Base-by-base conservation (phyloP, 2,329 filamentous ascomycete species). In the Talaromyces islandicus region DNA sequence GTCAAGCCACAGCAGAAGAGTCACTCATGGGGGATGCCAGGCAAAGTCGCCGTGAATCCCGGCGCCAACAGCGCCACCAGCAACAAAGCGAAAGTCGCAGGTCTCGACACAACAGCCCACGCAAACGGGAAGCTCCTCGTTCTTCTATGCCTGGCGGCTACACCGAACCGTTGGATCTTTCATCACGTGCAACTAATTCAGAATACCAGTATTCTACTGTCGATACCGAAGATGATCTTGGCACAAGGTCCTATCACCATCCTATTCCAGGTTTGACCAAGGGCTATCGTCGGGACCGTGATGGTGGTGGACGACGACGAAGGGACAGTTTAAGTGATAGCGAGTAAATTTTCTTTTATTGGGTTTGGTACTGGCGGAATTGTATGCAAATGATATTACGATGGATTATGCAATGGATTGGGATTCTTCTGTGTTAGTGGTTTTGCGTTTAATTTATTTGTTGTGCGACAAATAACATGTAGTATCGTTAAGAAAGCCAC, bases 261-360 rank as follows among this genome's bases (percentile, higher is more conserved):
- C 78, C 83, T 9, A 82, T 86, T 54, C 82, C 83, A 0, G 82
- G 80, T 0, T 64, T 85, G 66, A 81, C 76, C 61, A 74, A 75
- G 64, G 75, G 74, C 10, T 77, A 77, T 58, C 70, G 75, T 11
- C 73, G 74, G 29, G 72, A 74, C 38, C 68, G 68, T 41, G 57
- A 60, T 12, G 68, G 69, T 14, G 67, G 69, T 19, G 67, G 69
- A n/a, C 73, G 73, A 17, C 73, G 78, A 41, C 72, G 81, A 51
- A 75, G 81, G 62, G 81, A 83, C 63, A 82, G 79, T 67, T 68
- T 84, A 71, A 83, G 81, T 67, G 82, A 84, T 63, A 83, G 80
- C 63, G 81, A 82, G 14, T 60, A 54, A 46, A 50, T 57, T 24
- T 11, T 55, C 29, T 55, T 46, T 52, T 41, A 54, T 17, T 57